These are phyloP conservation scores for Dryas integrifolia DNA, from an alignment of 331 rosid genomes.

Conservation along the genomic window DNA sequence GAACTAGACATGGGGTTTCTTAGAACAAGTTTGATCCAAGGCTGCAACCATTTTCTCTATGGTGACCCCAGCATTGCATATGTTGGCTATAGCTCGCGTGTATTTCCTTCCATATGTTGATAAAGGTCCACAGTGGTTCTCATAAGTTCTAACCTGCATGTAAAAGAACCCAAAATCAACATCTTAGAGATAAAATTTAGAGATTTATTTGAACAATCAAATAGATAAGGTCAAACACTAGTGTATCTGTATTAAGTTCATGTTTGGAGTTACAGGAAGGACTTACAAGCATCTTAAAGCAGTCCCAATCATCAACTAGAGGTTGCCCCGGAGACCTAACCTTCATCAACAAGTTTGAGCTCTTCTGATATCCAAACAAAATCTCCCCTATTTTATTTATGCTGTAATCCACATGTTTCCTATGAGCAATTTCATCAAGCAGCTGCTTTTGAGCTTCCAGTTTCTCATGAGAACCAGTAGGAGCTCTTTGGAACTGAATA, in stretches of 20 bases:
- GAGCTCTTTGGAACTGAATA: constrained; percentile 34
- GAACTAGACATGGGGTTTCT: background rate
- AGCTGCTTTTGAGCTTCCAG: constrained; percentile 41
- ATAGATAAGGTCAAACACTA: too few species aligned
- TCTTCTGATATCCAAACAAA: constrained; percentile 40
- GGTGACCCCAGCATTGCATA: constrained; percentile 58
- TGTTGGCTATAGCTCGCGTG: constrained; percentile 58
- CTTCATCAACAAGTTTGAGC: constrained; percentile 25
- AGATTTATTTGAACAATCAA: background rate
- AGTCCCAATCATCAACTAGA: constrained; percentile 68
- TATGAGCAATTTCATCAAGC: constrained; percentile 31
- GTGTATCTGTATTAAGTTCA: too few species aligned
- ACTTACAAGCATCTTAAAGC: constrained; percentile 53
- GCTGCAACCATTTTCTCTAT: constrained; percentile 39
- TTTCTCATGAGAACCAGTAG: constrained; percentile 33
- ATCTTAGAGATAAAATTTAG: background rate
- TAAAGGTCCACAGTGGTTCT: constrained; percentile 48
- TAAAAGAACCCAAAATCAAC: background rate
- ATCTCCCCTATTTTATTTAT: constrained; percentile 35
- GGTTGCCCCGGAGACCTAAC: constrained; percentile 51
- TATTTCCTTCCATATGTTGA: constrained; percentile 61
- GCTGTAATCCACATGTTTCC: constrained; percentile 36
- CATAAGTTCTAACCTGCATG: constrained; percentile 46
- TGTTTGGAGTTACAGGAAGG: too few species aligned
- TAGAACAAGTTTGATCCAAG: constrained; percentile 38